Conservation (phyloP, 352 stramenopile genomes). For the Globisporangium ultimum region DNA sequence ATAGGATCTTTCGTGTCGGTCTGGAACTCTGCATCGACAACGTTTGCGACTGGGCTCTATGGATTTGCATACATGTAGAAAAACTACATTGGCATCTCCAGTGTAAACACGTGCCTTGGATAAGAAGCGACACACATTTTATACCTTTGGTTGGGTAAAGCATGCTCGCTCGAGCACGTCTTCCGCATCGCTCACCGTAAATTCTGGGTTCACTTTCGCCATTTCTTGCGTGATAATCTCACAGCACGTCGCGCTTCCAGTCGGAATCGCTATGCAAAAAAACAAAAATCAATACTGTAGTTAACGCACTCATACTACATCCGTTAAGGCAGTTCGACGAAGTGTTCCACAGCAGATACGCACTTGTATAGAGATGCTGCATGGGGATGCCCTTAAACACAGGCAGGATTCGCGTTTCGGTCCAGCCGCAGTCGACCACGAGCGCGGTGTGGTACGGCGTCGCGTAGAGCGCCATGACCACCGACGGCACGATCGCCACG, state of each 20-base stretch:
- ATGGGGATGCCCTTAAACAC: conserved; percentile 84
- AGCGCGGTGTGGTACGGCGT: conserved; percentile 74
- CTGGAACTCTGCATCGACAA: conserved; percentile 47
- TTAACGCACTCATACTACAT: no score
- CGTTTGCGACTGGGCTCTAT: conserved; percentile 31
- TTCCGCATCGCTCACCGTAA: conserved; percentile 33
- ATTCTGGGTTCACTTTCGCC: conserved; percentile 4
- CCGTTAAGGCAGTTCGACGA: background rate
- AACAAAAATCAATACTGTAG: background rate
- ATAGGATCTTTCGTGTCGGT: conserved; percentile 30
- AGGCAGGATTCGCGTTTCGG: conserved; percentile 68
- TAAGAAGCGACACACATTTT: background rate
- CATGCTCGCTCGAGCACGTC: conserved; percentile 74
- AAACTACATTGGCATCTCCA: no score
- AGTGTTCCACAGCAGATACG: conserved; percentile 1
- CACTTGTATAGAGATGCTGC: conserved; percentile 65
- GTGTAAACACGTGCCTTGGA: no score
- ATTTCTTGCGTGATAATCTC: conserved; percentile 32
- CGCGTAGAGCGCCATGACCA: conserved; percentile 62
- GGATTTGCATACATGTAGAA: background rate
- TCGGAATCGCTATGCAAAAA: conserved; percentile 30
- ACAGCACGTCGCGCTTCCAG: conserved; percentile 43
- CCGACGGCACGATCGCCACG: conserved; percentile 65
- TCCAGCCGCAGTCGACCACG: conserved; percentile 76
- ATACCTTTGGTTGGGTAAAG: conserved; percentile 61